Conservation (phyloP, 164 flowering plant genomes). For the grape (Vitis vinifera) region DNA sequence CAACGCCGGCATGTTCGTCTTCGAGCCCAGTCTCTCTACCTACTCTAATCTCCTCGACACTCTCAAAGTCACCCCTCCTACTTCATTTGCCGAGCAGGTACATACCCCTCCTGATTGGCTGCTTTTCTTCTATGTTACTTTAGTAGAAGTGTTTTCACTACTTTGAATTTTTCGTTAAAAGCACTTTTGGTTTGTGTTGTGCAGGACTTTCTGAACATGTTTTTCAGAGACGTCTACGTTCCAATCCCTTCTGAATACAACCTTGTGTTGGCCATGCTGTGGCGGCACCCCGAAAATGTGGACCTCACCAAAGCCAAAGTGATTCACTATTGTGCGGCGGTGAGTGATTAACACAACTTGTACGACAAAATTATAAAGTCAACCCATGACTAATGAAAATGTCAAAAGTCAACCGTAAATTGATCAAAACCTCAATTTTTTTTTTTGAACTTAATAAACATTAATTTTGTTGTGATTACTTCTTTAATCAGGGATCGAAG, state of each 20-base stretch:
- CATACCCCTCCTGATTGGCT: neutral
- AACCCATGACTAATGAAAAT: no score
- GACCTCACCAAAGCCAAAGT: constrained; percentile 30
- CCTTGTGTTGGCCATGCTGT: constrained; percentile 37
- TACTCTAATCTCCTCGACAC: constrained; percentile 47
- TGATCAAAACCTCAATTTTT: neutral
- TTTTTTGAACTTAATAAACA: no score
- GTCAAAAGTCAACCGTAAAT: neutral
- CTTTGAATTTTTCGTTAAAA: no score
- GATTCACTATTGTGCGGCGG: constrained; percentile 39
- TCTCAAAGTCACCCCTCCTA: constrained; percentile 44
- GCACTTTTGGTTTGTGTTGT: no score
- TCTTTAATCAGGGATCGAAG: constrained; percentile 39
- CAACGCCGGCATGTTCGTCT: constrained; percentile 81
- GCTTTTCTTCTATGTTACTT: neutral
- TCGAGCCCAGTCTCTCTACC: constrained; percentile 50
- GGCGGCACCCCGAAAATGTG: constrained; percentile 39
- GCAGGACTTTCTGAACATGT: constrained; percentile 44
- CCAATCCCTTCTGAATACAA: constrained; percentile 32
- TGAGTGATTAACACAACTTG: constrained; percentile 3
- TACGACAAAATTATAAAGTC: no score
- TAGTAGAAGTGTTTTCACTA: no score
- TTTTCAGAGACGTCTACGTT: constrained; percentile 29
- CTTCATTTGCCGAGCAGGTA: constrained; percentile 81
- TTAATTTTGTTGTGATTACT: no score